Percentiles rank a stretch among this genome's conserved stretches.
Evolutionary conservation across 306 rosid genomes (phyloP).

Genomic region (Datisca glomerata): DNA sequence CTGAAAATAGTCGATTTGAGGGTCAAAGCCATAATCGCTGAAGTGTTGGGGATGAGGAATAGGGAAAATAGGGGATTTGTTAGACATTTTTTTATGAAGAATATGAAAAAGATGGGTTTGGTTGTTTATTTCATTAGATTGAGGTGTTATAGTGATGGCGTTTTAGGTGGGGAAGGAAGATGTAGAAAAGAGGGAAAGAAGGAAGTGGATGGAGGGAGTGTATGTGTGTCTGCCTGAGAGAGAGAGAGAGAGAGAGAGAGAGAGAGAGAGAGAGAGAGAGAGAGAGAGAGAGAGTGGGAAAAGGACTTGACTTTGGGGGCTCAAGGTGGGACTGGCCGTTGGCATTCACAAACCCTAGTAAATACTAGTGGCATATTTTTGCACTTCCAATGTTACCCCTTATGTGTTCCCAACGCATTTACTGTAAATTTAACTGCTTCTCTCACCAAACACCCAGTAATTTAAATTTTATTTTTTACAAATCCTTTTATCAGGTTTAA

Average conservation of each 20-base stretch:
- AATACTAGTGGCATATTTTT: too few relatives aligned
- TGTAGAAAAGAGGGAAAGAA: not conserved
- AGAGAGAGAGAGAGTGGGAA: not conserved
- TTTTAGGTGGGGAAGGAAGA: not conserved
- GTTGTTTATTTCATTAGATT: too few relatives aligned
- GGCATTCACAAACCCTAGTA: slow-evolving; percentile 23
- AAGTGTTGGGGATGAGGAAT: slow-evolving; percentile 80
- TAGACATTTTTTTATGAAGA: slow-evolving; percentile 41
- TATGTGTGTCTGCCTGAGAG: not conserved
- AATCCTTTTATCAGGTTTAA: too few relatives aligned
- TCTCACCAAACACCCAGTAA: too few relatives aligned
- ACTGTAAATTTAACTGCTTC: too few relatives aligned
- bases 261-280: not conserved
- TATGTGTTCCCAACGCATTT: too few relatives aligned
- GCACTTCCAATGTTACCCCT: too few relatives aligned
- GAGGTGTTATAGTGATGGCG: too few relatives aligned
- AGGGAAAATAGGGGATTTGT: slow-evolving; percentile 68
- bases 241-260: not conserved
- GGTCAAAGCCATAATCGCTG: slow-evolving; percentile 95
- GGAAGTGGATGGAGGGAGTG: not conserved
- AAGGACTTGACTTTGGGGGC: slow-evolving; percentile 12
- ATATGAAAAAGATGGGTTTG: too few relatives aligned
- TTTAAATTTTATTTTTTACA: too few relatives aligned
- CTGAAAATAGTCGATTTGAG: slow-evolving; percentile 85
- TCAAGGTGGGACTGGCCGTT: slow-evolving; percentile 14